phyloP scores from a whole-genome alignment of 2,329 filamentous ascomycete species.

The Cytospora chrysosperma region DNA sequence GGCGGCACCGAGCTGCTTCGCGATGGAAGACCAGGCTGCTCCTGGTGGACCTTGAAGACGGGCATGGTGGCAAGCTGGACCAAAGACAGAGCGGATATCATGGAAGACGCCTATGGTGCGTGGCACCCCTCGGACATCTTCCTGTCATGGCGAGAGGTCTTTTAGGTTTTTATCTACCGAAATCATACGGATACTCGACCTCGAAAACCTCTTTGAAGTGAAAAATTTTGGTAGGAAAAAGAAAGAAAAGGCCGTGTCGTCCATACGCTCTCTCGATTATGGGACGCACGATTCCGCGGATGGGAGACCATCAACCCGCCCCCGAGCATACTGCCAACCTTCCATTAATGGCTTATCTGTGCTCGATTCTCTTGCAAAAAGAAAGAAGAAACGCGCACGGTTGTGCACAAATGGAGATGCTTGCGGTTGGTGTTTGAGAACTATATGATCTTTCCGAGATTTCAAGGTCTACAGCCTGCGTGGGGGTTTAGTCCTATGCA shows the following conservation, averaged over 20 bases:
- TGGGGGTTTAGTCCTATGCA: not conserved
- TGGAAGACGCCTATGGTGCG: no score
- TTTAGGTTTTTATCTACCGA: not conserved
- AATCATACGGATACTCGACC: not conserved
- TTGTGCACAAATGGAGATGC: not conserved
- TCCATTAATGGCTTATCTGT: not conserved
- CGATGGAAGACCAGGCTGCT: not conserved
- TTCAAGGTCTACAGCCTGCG: not conserved
- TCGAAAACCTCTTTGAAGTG: no score
- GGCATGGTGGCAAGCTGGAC: not conserved
- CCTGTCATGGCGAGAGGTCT: not conserved
- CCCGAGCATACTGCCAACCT: not conserved
- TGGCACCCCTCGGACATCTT: not conserved
- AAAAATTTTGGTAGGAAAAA: no score
- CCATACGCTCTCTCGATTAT: not conserved
- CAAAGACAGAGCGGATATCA: not conserved
- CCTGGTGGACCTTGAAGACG: not conserved
- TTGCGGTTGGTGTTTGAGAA: not conserved
- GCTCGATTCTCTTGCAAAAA: not conserved
- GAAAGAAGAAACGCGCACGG: not conserved
- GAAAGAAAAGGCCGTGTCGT: not conserved
- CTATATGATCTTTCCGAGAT: not conserved
- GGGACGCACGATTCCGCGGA: not conserved
- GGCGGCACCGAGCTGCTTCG: constrained; percentile 3
- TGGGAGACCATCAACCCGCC: not conserved